phyloP scores from a whole-genome alignment of 345 rosid genomes.

The Syzygium grande region DNA sequence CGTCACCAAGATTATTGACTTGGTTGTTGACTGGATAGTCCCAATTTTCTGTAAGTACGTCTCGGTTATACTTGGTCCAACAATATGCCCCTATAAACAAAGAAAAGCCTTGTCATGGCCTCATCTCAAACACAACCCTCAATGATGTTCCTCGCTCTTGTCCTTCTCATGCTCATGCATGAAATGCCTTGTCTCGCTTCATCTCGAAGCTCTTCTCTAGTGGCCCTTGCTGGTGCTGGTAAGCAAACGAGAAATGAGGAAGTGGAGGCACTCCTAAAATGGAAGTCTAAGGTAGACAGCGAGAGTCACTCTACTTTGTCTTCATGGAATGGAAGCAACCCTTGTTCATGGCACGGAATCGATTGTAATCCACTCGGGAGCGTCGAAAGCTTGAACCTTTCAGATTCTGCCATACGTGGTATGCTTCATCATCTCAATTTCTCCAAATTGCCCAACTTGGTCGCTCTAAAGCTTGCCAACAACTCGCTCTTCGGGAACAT shows the following conservation, averaged over 20 bases:
- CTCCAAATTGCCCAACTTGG: background rate
- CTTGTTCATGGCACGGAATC: background rate
- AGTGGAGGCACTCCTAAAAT: background rate
- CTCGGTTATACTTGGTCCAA: background rate
- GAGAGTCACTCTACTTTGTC: background rate
- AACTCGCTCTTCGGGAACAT: background rate
- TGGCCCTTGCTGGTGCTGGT: background rate
- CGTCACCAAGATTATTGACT: background rate
- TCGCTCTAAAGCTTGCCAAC: background rate
- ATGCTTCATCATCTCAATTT: background rate
- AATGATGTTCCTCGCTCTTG: background rate
- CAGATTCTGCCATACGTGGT: background rate
- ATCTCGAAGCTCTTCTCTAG: background rate
- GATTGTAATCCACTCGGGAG: background rate
- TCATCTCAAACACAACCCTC: background rate
- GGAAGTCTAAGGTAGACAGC: background rate
- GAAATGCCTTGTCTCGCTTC: background rate
- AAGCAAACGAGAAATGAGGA: background rate
- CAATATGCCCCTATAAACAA: background rate
- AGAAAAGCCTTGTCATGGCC: background rate
- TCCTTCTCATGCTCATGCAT: background rate
- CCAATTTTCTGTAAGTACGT: background rate
- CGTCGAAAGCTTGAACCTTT: background rate
- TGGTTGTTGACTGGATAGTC: background rate
- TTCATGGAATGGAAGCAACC: background rate